phyloP scores from a whole-genome alignment of 2,329 filamentous ascomycete genomes.

The Talaromyces amestolkiae region DNA sequence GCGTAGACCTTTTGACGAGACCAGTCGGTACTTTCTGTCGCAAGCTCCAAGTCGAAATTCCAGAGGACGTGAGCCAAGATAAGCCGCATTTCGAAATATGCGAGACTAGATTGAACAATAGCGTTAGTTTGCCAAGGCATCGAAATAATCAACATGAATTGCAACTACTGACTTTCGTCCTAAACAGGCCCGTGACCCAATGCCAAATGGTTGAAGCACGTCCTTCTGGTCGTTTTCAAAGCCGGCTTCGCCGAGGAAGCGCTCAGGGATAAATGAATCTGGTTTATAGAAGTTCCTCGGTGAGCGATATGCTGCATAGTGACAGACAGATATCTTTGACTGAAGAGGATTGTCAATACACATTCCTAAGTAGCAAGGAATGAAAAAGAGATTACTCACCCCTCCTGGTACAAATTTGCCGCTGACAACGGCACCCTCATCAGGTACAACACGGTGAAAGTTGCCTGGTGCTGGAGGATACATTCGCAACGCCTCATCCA shows the following conservation, averaged over 20 bases:
- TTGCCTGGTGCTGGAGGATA: slow-evolving; percentile 37
- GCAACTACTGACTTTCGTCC: background rate
- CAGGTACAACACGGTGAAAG: slow-evolving; percentile 24
- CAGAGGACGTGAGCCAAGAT: background rate
- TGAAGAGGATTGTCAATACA: background rate
- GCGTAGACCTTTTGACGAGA: background rate
- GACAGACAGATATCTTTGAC: background rate
- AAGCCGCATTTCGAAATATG: background rate
- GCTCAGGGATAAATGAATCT: background rate
- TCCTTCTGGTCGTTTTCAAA: background rate
- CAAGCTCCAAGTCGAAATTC: background rate
- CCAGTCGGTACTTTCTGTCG: background rate
- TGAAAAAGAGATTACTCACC: background rate
- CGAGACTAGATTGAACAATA: background rate
- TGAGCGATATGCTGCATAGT: background rate
- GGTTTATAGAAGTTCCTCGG: background rate
- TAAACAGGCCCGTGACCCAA: background rate
- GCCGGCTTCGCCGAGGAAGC: background rate
- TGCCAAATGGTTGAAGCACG: background rate
- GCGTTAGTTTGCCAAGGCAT: background rate
- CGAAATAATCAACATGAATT: background rate
- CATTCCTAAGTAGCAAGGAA: background rate
- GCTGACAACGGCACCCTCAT: slow-evolving; percentile 17
- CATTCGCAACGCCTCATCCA: slow-evolving; percentile 47
- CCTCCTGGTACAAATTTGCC: slow-evolving; percentile 10